Evolutionary conservation across 2,329 filamentous ascomycete genomes (phyloP), one percentile per base, ranked within the genome.

Genomic region (Aspergillus aculeatinus): DNA sequence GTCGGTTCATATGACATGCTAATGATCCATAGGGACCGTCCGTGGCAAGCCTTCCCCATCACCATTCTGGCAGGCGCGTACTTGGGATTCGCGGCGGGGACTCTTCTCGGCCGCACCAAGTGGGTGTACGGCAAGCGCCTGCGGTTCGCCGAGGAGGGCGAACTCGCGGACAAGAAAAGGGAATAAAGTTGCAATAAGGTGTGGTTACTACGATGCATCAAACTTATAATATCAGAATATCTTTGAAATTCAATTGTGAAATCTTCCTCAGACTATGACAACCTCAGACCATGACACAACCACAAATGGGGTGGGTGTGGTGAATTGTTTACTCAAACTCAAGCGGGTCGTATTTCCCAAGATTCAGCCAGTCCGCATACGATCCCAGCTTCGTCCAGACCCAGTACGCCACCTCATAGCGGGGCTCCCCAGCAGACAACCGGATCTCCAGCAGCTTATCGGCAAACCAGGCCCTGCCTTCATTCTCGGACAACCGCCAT

Each of bases 31-130:
- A 84, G 82, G 84, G 95, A 99, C 75, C 87, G 95, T n/a, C 92
- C 96, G 68, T 99, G 95, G 95, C 95, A 99, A 84, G 91, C 89
- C 75, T 99, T 94, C 90, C 95, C 95, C 0, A 89, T 98, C 51
- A 99, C 95, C 0, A 90, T 99, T 60, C 78, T 98, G 4, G 87
- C 85, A 2, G 95, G 95, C 2, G 82, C 90, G 19, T 98, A 96
- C 76, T 77, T 86, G 5, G 95, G 95, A 1, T 92, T 90, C 75
- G 81, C 86, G 1, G 65, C 91, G 12, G 92, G 92, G 1, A 67
- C 69, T 6, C 33, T 62, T n/a, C 12, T 60, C 14, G 64, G 64
- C 9, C 55, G 63, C 27, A 51, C 55, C 4, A 51, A 53, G 39
- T 25, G 76, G 23, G 72, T 72, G 16, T 44, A n/a, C 61, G 72